These are phyloP conservation scores for Trichoderma sp. DNA, from an alignment of 2,329 filamentous ascomycete species.

Conservation along the genomic window DNA sequence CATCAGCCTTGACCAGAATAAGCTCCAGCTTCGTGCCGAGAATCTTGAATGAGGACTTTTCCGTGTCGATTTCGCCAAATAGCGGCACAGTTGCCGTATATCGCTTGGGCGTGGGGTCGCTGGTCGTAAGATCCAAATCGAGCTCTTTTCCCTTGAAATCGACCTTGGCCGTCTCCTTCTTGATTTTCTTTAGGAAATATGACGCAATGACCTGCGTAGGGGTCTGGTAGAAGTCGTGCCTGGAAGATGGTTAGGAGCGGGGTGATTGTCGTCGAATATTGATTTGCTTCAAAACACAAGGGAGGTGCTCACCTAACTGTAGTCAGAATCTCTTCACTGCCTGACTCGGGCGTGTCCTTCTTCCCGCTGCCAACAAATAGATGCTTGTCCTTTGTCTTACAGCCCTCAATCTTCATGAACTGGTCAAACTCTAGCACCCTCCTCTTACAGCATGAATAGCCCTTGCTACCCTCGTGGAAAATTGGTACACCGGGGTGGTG, in stretches of 20 bases:
- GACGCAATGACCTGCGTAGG: constrained; percentile 81
- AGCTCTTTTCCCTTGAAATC: constrained; percentile 67
- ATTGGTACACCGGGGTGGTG: constrained; percentile 90
- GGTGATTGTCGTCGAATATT: not conserved
- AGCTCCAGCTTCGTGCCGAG: constrained; percentile 90
- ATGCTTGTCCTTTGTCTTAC: constrained; percentile 79
- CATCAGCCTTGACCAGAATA: constrained; percentile 71
- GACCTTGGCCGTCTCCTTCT: constrained; percentile 76
- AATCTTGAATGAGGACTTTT: constrained; percentile 76
- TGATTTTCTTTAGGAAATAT: constrained; percentile 96
- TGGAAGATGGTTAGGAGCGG: constrained; percentile 26
- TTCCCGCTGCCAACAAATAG: constrained; percentile 80
- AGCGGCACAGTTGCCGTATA: constrained; percentile 76
- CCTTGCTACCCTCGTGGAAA: constrained; percentile 98
- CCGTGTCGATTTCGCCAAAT: constrained; percentile 75
- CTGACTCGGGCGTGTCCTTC: constrained; percentile 55
- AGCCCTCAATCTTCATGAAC: constrained; percentile 95
- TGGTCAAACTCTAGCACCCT: constrained; percentile 96
- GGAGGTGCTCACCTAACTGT: constrained; percentile 65
- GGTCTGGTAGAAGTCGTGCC: constrained; percentile 94
- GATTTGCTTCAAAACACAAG: not conserved
- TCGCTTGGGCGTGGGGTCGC: constrained; percentile 75
- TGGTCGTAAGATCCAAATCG: constrained; percentile 81
- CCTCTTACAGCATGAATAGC: constrained; percentile 95
- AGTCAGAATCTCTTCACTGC: constrained; percentile 75